Base-by-base conservation (phyloP, 2,329 filamentous ascomycete genomes). In the Aspergillus niger region DNA sequence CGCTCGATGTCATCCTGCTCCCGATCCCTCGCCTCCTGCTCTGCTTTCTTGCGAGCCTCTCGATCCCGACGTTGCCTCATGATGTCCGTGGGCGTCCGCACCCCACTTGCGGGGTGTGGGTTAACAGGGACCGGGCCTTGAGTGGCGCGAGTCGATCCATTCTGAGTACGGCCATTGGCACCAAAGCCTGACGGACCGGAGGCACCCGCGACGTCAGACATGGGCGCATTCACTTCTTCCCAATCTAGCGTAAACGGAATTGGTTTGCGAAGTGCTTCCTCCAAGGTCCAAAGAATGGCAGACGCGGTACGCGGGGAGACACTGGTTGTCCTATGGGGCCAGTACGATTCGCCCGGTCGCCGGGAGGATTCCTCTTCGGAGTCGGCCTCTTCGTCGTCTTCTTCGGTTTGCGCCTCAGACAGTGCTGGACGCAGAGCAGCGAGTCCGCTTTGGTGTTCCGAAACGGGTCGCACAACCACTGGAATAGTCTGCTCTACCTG, bases 241-340 rank as follows among this genome's bases (percentile, higher is more conserved):
- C 89, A 80, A 77, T 97, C 92, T 24, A 90, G 85, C 8, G 92
- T 96, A 78, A 98, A 96, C 52, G 87, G 82, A 67, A 92, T 85
- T 2, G 94, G 92, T 50, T 89, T 86, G 49, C 93, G 89, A 67
- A 98, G 84, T 39, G 91, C 92, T 80, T 96, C 92, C 81, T 98
- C 93, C 59, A 98, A 86, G 39, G 92, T 88, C 81, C 91, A 98
- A 69, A 96, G 89, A 74, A 99, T 93, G 39, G 95, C 94, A 76
- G 90, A 91, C 65, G 91, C 91, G 50, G 92, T 97, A 66, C 91
- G 88, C 69, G 87, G 89, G 51, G 92, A 97, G 76, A 97, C 89
- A 70, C 86, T 87, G 63, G 73, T 77, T 10, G 73, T 77, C 59
- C 78, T 73, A 57, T 67, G 70, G 76, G 84, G 76, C 85, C 85